These are phyloP conservation scores for Candida maltosa DNA, from an alignment of 805 yeast genomes.

Conservation along the genomic window DNA sequence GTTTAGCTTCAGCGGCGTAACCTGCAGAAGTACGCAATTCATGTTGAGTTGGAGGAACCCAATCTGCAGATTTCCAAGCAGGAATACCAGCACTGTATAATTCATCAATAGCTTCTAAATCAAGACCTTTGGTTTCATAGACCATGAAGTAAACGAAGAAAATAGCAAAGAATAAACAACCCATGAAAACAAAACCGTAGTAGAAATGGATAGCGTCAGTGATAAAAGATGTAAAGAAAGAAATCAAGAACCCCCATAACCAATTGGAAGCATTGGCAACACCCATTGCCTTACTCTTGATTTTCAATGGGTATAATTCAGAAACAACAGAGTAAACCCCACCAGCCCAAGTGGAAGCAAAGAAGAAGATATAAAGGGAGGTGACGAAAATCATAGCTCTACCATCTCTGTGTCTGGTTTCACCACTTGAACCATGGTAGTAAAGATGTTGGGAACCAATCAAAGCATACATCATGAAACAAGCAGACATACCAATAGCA, in stretches of 20 bases:
- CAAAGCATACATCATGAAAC: conserved; percentile 58
- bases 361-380: conserved; percentile 56
- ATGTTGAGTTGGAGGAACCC: conserved; percentile 48
- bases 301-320: conserved; percentile 43
- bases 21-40: conserved; percentile 31
- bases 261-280: conserved; percentile 64
- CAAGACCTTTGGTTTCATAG: conserved; percentile 62
- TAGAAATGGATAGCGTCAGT: conserved; percentile 58
- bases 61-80: conserved; percentile 42
- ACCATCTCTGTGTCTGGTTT: conserved; percentile 49
- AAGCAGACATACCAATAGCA: conserved; percentile 46
- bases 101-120: conserved; percentile 20
- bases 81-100: conserved; percentile 44
- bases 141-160: conserved; percentile 71
- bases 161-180: conserved; percentile 54
- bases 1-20: conserved; percentile 31
- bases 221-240: conserved; percentile 66
- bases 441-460: conserved; percentile 54
- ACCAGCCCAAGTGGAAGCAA: conserved; percentile 32
- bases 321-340: conserved; percentile 51
- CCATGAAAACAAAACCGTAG: conserved; percentile 48
- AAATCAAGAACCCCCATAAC: conserved; percentile 53
- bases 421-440: conserved; percentile 20
- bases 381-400: conserved; percentile 60
- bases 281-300: conserved; percentile 52